Conservation (phyloP, 2,329 filamentous ascomycete genomes). For the Microsporum audouinii region DNA sequence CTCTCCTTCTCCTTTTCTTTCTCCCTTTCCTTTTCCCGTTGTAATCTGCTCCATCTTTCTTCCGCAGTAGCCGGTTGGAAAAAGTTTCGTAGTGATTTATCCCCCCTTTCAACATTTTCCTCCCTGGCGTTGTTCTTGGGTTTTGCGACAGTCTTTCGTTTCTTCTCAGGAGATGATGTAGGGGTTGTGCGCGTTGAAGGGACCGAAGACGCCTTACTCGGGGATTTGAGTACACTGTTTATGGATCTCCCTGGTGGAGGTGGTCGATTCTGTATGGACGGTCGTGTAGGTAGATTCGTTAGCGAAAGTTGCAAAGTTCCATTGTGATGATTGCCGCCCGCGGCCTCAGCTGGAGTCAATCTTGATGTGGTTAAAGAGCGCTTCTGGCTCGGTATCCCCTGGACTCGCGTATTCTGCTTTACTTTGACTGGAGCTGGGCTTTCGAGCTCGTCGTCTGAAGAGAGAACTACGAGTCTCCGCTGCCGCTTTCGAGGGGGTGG, state of each 20-base stretch:
- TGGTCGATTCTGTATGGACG: background rate
- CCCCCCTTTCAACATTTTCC: slow-evolving; percentile 12
- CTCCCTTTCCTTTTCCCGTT: slow-evolving; percentile 8
- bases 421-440: background rate
- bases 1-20: slow-evolving; percentile 16
- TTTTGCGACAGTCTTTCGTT: background rate
- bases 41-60: slow-evolving; percentile 25
- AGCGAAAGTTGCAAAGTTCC: background rate
- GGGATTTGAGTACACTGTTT: background rate
- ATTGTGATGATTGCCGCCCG: background rate
- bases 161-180: slow-evolving; percentile 26
- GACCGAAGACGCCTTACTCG: background rate
- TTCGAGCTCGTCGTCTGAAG: slow-evolving; percentile 21
- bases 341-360: background rate
- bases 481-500: slow-evolving; percentile 28
- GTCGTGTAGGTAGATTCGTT: background rate
- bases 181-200: slow-evolving; percentile 14
- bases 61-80: slow-evolving; percentile 31
- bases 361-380: background rate
- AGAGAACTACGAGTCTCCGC: slow-evolving; percentile 22
- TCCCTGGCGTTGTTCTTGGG: slow-evolving; percentile 13
- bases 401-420: background rate
- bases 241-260: background rate
- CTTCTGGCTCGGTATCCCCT: background rate
- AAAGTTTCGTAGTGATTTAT: slow-evolving; percentile 32